Conservation (phyloP, 2,329 filamentous ascomycete genomes). For the Fusarium transvaalense region DNA sequence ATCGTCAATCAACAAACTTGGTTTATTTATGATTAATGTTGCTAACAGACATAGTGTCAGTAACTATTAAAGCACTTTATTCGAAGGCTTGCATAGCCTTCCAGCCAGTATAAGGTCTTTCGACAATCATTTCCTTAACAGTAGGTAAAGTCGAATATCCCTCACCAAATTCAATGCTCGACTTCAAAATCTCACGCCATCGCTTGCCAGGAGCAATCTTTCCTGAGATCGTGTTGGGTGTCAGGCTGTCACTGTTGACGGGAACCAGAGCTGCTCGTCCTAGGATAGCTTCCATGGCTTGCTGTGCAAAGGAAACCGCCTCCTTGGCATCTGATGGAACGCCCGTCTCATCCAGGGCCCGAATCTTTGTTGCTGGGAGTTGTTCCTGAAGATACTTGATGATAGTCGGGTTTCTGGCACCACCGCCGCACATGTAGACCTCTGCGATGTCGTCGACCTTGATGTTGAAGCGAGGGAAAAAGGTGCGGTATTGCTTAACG, state of each 20-base stretch:
- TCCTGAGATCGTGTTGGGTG: slow-evolving; percentile 12
- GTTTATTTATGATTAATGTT: not conserved
- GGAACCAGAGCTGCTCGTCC: slow-evolving; percentile 54
- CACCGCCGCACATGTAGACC: slow-evolving; percentile 17
- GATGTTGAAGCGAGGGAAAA: slow-evolving; percentile 20
- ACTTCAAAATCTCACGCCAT: slow-evolving; percentile 15
- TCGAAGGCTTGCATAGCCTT: slow-evolving; percentile 17
- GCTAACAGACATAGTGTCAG: not conserved
- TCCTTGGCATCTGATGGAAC: slow-evolving; percentile 66
- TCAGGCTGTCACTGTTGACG: slow-evolving; percentile 8
- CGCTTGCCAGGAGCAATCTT: slow-evolving; percentile 12
- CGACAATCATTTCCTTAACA: slow-evolving; percentile 9
- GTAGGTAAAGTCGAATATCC: not conserved
- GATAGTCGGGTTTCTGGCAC: slow-evolving; percentile 14
- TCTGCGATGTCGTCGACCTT: slow-evolving; percentile 3
- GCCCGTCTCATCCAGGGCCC: slow-evolving; percentile 66
- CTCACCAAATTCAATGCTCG: not conserved
- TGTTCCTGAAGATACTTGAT: slow-evolving; percentile 18
- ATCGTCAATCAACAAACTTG: no score
- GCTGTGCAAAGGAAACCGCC: slow-evolving; percentile 65
- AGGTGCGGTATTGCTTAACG: slow-evolving; percentile 50
- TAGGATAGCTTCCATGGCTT: slow-evolving; percentile 69
- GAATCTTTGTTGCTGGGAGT: slow-evolving; percentile 55
- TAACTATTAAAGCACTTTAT: no score
- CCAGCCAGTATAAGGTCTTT: slow-evolving; percentile 9